Evolutionary conservation across 768 basidiomycete genomes (phyloP), one percentile per base, ranked within the genome.

Genomic region (Tylopilus intermedius): DNA sequence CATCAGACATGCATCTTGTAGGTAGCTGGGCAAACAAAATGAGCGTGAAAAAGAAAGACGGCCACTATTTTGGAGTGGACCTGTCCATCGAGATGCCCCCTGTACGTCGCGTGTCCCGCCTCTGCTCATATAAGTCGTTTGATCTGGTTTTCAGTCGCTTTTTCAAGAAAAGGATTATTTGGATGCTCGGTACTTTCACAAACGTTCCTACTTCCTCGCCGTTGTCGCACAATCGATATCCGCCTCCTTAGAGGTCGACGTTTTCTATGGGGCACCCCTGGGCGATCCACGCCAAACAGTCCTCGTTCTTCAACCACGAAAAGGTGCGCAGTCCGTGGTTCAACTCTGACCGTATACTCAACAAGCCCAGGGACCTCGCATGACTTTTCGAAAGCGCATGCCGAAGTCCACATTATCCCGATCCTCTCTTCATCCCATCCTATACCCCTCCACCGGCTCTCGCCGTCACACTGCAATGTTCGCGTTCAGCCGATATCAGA

Each of bases 131-230:
- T 18, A 13, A 7, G 29, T 45, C 50, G 9, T 44, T 48, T 47
- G 53, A 51, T 48, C 49, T 45, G 13, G 14, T 30, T 18, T 32
- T 5, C 50, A 89, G 88, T 67, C 60, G 44, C 73, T 96, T n/a
- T 94, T 98, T 63, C 91, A 95, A 73, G 91, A 94, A 63, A 99
- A 98, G 66, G 94, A 98, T 64, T 90, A 92, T 58, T 74, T 93
- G 52, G 86, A 94, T 64, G 80, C 84, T 8, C 82, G 96, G 10
- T 93, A 88, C 67, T 94, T 95, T 66, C 88, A 94, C 65, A 98
- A 98, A 65, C 78, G 90, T 37, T 85, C 91, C 0, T 93, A 88
- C 65, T 99, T 91, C 69, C 79, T 97, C 18, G 87, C 93, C 7
- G 80, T 79, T 4, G 72, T 98, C 42, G 88, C 90, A 2, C 75